Base-by-base conservation (phyloP, 2,329 filamentous ascomycete genomes). In the Mollisiaceae sp. region DNA sequence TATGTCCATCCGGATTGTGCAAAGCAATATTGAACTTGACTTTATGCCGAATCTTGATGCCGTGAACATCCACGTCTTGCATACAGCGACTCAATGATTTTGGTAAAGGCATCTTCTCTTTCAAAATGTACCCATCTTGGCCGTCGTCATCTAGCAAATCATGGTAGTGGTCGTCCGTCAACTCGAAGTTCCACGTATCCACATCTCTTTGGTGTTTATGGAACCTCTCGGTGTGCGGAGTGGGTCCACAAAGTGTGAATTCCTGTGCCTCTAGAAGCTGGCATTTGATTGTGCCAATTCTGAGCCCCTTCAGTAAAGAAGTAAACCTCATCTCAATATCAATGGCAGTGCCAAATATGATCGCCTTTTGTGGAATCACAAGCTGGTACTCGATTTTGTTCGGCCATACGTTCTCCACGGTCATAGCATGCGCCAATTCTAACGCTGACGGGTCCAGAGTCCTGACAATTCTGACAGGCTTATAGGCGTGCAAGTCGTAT, bases 331-430 rank as follows among this genome's bases (percentile, higher is more conserved):
- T 94, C 72, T 97, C 89, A 66, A 97, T 85, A 0, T 89, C 88
- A 58, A 98, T 89, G 24, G 85, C 85, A n/a, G 92, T 96, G 59
- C 95, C 95, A 73, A 97, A 97, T 20, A 97, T 91, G 62, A 97
- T 90, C 1, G 95, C 95, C 80, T 97, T 97, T 74, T 93, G 94
- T 0, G 95, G 94, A 12, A 97, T 92, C 65, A 92, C 88, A 69
- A 99, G 93, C 36, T 93, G 94, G 80, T 99, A 99, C 77, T 97
- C 92, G 72, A 98, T 87, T 82, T 99, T 99, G 81, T 97, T 95
- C 6, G 93, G 91, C 95, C 95, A 99, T 69, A 97, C 91, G 75
- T 97, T 97, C 78, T 97, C 94, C 69, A 98, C 94, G 69, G 92
- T 92, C 92, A 97, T 95, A 57, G 93, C 90, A 78, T 98, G 91